These are phyloP conservation scores for Cryptococcus sp. DNA, from an alignment of 1,284 basidiomycete species.

Conservation along the genomic window DNA sequence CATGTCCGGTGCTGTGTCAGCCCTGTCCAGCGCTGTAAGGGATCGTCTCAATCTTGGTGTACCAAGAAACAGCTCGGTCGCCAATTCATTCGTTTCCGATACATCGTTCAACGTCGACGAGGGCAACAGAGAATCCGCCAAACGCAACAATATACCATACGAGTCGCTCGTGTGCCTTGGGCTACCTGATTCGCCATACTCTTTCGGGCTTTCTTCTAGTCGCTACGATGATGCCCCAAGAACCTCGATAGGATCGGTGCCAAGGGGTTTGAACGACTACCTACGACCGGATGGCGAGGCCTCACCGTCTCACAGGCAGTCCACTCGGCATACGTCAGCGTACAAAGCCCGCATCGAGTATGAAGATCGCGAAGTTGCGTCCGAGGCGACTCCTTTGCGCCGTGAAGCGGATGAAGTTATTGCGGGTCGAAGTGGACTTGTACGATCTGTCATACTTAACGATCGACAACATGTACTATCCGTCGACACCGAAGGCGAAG, in stretches of 20 bases:
- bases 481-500: slow-evolving; percentile 78
- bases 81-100: slow-evolving; percentile 33
- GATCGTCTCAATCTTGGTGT: slow-evolving; percentile 18
- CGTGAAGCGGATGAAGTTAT: slow-evolving; percentile 70
- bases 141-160: slow-evolving; percentile 72
- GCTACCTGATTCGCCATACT: slow-evolving; percentile 72
- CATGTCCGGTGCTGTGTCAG: slow-evolving; percentile 12
- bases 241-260: slow-evolving; percentile 71
- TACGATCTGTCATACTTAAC: slow-evolving; percentile 80
- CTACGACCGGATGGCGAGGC: slow-evolving; percentile 20
- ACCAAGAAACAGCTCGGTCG: slow-evolving; percentile 26
- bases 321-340: background rate
- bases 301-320: slow-evolving; percentile 19
- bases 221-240: slow-evolving; percentile 54
- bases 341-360: slow-evolving; percentile 60
- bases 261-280: slow-evolving; percentile 32
- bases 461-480: slow-evolving; percentile 90
- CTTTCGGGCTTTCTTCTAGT: slow-evolving; percentile 50
- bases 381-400: slow-evolving; percentile 71
- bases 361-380: slow-evolving; percentile 77
- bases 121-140: slow-evolving; percentile 22
- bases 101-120: slow-evolving; percentile 26
- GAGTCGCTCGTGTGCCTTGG: slow-evolving; percentile 75
- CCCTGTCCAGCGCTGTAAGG: slow-evolving; percentile 18
- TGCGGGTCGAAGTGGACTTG: slow-evolving; percentile 75